Conservation (phyloP, 768 basidiomycete genomes). For the Cyathus striatus region DNA sequence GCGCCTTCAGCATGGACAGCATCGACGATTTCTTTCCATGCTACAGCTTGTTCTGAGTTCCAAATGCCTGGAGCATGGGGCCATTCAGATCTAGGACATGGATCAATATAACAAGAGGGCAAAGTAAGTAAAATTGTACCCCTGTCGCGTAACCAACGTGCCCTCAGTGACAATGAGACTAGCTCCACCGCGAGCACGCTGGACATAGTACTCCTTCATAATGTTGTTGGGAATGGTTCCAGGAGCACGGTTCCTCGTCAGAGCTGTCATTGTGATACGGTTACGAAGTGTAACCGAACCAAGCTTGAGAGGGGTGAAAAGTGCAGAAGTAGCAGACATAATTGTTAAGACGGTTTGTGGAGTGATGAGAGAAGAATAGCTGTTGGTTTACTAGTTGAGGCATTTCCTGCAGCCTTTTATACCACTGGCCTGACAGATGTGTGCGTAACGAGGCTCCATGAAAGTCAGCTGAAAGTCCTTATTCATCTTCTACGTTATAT, state of each 20-base stretch:
- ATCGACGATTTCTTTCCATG: constrained; percentile 42
- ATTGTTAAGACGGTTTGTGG: not conserved
- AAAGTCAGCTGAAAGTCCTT: too few relatives aligned
- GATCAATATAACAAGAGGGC: not conserved
- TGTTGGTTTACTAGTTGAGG: too few relatives aligned
- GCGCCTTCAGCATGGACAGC: constrained; percentile 41
- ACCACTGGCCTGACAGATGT: too few relatives aligned
- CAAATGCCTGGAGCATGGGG: constrained; percentile 41
- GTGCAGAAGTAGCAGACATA: constrained; percentile 7
- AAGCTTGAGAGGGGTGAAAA: constrained; percentile 7
- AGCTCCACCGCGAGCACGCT: constrained; percentile 29
- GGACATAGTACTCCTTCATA: constrained; percentile 35
- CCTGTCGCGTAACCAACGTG: constrained; percentile 33
- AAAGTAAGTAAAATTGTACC: constrained; percentile 16
- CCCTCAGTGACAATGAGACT: constrained; percentile 37
- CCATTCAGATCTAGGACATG: constrained; percentile 33
- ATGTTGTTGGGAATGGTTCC: constrained; percentile 32
- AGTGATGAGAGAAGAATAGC: not conserved
- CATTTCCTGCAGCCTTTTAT: too few relatives aligned
- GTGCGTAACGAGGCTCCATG: too few relatives aligned
- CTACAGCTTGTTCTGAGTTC: constrained; percentile 35
- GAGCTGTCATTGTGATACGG: constrained; percentile 31
- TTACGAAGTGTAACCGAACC: constrained; percentile 31
- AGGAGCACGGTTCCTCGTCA: constrained; percentile 35
- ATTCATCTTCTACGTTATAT: too few relatives aligned